Percentiles rank a stretch among this genome's conserved stretches.
These are phyloP conservation scores for Sistotremastrum niveocremeum DNA, from an alignment of 768 basidiomycete species.

Conservation along the genomic window DNA sequence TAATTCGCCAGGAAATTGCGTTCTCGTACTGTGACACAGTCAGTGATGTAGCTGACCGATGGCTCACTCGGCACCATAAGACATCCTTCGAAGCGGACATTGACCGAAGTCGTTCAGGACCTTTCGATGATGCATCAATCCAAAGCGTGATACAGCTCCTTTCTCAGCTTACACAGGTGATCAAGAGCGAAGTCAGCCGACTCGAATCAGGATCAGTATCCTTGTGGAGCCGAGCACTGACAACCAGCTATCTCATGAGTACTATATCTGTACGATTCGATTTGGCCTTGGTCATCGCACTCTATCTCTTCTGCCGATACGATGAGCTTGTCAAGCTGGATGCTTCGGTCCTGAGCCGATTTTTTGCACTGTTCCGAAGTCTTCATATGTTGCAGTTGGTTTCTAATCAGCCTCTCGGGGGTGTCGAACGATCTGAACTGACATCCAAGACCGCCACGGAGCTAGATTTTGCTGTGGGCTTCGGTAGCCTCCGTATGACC, in stretches of 20 bases:
- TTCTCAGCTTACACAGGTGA: slow-evolving; percentile 40
- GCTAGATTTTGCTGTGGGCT: slow-evolving; percentile 47
- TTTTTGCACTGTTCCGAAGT: slow-evolving; percentile 72
- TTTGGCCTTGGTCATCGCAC: slow-evolving; percentile 49
- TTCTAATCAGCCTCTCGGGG: slow-evolving; percentile 40
- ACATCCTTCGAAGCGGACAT: slow-evolving; percentile 34
- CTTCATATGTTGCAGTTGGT: slow-evolving; percentile 56
- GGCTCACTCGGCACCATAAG: slow-evolving; percentile 15
- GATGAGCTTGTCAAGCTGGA: slow-evolving; percentile 53
- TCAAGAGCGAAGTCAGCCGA: slow-evolving; percentile 42
- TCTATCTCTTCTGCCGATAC: slow-evolving; percentile 57
- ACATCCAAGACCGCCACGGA: slow-evolving; percentile 19
- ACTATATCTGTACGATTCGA: slow-evolving; percentile 67
- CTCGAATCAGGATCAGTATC: slow-evolving; percentile 40
- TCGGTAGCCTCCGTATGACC: slow-evolving; percentile 31
- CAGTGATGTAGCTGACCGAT: slow-evolving; percentile 44
- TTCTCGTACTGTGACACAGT: slow-evolving; percentile 69
- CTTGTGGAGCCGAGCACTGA: slow-evolving; percentile 48
- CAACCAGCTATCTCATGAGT: slow-evolving; percentile 46
- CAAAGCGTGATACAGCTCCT: slow-evolving; percentile 30
- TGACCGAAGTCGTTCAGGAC: slow-evolving; percentile 23
- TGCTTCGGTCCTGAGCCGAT: slow-evolving; percentile 50
- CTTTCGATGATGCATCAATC: background rate
- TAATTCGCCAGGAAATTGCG: slow-evolving; percentile 64
- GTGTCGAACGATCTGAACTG: slow-evolving; percentile 8